Base-by-base conservation (phyloP, 768 basidiomycete species). In the Suillus paluster region DNA sequence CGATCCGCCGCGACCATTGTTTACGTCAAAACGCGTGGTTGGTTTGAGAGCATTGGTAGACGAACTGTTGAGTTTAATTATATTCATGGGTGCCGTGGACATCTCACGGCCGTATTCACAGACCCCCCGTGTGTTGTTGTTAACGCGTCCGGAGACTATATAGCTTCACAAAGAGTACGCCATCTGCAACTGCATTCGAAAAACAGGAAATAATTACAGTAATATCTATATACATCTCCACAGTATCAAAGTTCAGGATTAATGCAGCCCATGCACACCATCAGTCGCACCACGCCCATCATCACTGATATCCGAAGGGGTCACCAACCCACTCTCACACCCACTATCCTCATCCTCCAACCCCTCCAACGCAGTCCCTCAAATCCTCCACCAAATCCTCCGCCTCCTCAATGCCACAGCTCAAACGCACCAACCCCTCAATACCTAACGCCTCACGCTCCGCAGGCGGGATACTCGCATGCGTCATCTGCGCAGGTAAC, bases 401-500 rank as follows among this genome's bases (percentile, higher is more conserved):
- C 15, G 72, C 80, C 56, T 99, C 96, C 76, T 98, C 97, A 15
- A 97, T 84, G 3, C 96, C 96, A 1, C 96, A 92, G 39, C 88
- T 90, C 65, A 99, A 73, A 19, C 96, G 80, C 3, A 97, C 79
- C 62, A 97, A 73, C 64, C 89, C 85, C 21, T 88, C 88, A 63
- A 99, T 94, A 1, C 96, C 95, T 33, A 95, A 77, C 15, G 77
- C 56, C 33, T 79, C 84, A 12, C 94, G 79, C 74, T 92, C 90
- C 1, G 75, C 85, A 27, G 83, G 81, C 0, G 92, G 89, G 53
- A 94, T 86, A 55, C 84, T 84, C 2, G 85, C 88, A 73, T 97
- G 96, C 9, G 94, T 97, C 95, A 97, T 97, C 75, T 81, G 79
- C 48, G 88, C 86, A 0, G 95, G 96, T 49, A 91, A 82, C 74